Percentiles rank a stretch among this genome's conserved stretches.
Conservation (phyloP, 148 eudicot genomes). For the Persicaria maculosa region DNA sequence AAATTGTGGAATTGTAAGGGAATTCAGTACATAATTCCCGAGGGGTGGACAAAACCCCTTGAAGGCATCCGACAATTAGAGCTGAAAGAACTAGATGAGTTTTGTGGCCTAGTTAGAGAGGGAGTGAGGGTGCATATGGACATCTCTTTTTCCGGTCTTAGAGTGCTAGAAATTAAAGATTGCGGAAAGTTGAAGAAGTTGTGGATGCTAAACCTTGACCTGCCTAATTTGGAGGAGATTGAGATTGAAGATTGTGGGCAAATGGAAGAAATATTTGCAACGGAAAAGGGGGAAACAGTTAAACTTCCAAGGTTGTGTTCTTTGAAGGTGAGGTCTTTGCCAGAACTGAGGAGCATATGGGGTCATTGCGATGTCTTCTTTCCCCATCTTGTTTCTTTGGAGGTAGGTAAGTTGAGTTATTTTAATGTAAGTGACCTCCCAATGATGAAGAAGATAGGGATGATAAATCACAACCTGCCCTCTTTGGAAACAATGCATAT, state of each 20-base stretch:
- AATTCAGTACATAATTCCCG: neutral
- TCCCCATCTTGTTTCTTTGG: too few relatives aligned
- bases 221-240: neutral
- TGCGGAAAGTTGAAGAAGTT: neutral
- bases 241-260: too few relatives aligned
- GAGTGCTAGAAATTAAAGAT: neutral
- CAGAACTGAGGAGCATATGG: too few relatives aligned
- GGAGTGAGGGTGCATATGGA: neutral
- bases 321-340: too few relatives aligned
- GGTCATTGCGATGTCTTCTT: too few relatives aligned
- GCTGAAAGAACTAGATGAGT: neutral
- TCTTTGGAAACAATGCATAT: too few relatives aligned
- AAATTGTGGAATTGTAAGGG: neutral
- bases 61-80: neutral
- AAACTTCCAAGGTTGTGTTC: too few relatives aligned
- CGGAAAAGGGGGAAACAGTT: too few relatives aligned
- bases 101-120: neutral
- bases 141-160: neutral
- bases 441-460: too few relatives aligned
- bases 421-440: fast-evolving
- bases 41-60: neutral
- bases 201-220: neutral
- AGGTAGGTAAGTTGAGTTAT: too few relatives aligned
- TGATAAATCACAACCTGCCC: too few relatives aligned
- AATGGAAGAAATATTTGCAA: too few relatives aligned